These are phyloP conservation scores for Leccinellum rugosiceps DNA, from an alignment of 768 basidiomycete species.

Conservation along the genomic window DNA sequence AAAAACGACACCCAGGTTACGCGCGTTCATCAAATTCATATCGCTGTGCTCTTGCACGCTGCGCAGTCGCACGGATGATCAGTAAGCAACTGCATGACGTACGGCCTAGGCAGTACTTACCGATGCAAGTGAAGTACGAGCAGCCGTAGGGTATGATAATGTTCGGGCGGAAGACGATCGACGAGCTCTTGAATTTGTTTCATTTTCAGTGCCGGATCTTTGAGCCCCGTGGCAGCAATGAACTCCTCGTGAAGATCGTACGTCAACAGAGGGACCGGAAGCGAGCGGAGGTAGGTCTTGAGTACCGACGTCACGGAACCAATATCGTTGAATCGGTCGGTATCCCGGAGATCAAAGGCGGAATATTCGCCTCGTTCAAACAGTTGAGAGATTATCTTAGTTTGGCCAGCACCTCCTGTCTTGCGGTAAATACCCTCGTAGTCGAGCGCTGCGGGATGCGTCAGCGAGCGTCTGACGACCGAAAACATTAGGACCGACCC, in stretches of 20 bases:
- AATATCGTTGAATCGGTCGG: conserved; percentile 93
- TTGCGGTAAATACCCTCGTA: conserved; percentile 99
- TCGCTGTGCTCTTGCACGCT: conserved; percentile 64
- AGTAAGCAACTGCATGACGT: not conserved
- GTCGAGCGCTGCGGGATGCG: conserved; percentile 64
- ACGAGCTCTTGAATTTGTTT: conserved; percentile 65
- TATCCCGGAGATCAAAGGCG: conserved; percentile 84
- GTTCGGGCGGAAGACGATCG: conserved; percentile 75
- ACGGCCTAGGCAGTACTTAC: conserved; percentile 39
- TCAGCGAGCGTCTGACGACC: not conserved
- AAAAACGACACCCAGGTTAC: conserved; percentile 96
- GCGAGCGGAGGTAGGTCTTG: conserved; percentile 92
- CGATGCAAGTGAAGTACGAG: conserved; percentile 87
- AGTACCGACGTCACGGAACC: conserved; percentile 95
- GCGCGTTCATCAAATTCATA: conserved; percentile 88
- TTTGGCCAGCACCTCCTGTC: conserved; percentile 88
- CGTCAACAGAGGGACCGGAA: conserved; percentile 89
- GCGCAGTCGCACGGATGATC: not conserved
- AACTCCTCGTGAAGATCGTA: conserved; percentile 90
- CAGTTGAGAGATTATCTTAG: conserved; percentile 88
- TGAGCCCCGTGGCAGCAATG: conserved; percentile 68
- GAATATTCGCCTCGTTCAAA: conserved; percentile 92
- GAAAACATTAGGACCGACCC: conserved; percentile 47
- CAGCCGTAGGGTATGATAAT: conserved; percentile 78
- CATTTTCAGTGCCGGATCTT: conserved; percentile 59